These are phyloP conservation scores for Scedosporium boydii DNA, from an alignment of 2,329 filamentous ascomycete species.

Conservation along the genomic window DNA sequence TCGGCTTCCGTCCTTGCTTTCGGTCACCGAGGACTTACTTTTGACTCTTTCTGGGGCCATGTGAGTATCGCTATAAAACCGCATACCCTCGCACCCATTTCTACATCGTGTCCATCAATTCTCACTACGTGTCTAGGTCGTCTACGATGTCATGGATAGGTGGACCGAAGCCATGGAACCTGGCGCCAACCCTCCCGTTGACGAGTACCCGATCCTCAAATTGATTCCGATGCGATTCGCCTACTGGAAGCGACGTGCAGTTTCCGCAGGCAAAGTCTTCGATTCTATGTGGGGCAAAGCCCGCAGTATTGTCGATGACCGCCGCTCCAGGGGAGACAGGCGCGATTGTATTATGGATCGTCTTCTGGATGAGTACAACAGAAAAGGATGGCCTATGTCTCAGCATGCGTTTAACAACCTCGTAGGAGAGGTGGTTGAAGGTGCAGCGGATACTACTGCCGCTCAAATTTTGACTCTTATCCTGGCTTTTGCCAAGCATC, in stretches of 20 bases:
- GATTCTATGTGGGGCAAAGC: slow-evolving; percentile 6
- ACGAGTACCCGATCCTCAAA: slow-evolving; percentile 29
- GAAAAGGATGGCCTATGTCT: slow-evolving; percentile 11
- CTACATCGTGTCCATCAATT: background rate
- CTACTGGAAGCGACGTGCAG: background rate
- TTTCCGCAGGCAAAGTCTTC: background rate
- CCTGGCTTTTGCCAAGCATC: background rate
- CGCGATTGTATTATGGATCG: slow-evolving; percentile 24
- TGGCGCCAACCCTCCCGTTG: slow-evolving; percentile 23
- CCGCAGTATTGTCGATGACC: slow-evolving; percentile 14
- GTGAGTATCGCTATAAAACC: too few species aligned
- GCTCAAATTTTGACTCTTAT: slow-evolving; percentile 11
- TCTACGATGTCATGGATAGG: slow-evolving; percentile 7
- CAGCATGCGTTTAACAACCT: slow-evolving; percentile 20
- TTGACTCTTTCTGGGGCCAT: too few species aligned
- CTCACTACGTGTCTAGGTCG: background rate
- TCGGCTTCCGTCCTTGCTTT: background rate
- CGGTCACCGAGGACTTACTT: background rate
- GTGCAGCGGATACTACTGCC: slow-evolving; percentile 19
- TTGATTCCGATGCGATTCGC: slow-evolving; percentile 18
- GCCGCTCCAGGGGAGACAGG: slow-evolving; percentile 16
- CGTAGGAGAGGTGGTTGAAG: slow-evolving; percentile 16
- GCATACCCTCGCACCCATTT: background rate
- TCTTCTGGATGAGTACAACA: slow-evolving; percentile 23
- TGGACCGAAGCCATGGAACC: slow-evolving; percentile 17